Base-by-base conservation (phyloP, 2,329 filamentous ascomycete species). In the Aspergillus brasiliensis region DNA sequence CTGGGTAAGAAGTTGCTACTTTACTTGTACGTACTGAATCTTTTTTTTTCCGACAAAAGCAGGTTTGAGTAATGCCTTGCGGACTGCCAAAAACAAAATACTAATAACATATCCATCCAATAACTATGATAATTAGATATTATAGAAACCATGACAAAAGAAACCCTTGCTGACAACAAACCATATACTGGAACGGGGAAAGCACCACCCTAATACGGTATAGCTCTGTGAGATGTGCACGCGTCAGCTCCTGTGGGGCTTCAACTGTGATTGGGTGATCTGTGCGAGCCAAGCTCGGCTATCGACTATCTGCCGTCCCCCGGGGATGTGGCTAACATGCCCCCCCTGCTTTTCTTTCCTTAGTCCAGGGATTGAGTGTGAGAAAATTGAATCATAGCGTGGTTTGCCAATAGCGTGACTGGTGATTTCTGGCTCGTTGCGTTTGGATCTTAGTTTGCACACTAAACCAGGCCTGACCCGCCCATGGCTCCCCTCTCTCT, bases 241-340 rank as follows among this genome's bases (percentile, higher is more conserved):
- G 72, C 72, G 72, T 75, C 71, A 74, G 72, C 71, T 73, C 48
- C 19, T 61, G 60, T 68, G 69, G 68, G 58, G 2, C 61, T 6
- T 1, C 2, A 1, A 1, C 21, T 54, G 3, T 67, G 42, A 75
- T 73, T 75, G 72, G 72, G 55, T 63, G 52, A 73, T 72, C 66
- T 53, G n/a, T 11, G 13, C 11, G 28, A 66, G 71, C 72, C 72
- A 74, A 75, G 71, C 61, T 71, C 71, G 72, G 72, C 72, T 75
- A 74, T 75, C 72, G 72, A 75, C 71, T 71, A 75, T 75, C 72
- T 75, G 72, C 72, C 72, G 72, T 71, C 64, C 62, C 62, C 59
- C 53, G 65, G 63, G 62, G 58, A 60, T 62, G 55, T 61, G 56
- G 58, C 51, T 37, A 27, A 34, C 51, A 40, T 57, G 47, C 27